A percentile compares a stretch with the other conserved stretches of the same genome.
These are phyloP conservation scores for Cyclotella kingstonii DNA, from an alignment of 108 stramenopile genomes.

Conservation along the genomic window DNA sequence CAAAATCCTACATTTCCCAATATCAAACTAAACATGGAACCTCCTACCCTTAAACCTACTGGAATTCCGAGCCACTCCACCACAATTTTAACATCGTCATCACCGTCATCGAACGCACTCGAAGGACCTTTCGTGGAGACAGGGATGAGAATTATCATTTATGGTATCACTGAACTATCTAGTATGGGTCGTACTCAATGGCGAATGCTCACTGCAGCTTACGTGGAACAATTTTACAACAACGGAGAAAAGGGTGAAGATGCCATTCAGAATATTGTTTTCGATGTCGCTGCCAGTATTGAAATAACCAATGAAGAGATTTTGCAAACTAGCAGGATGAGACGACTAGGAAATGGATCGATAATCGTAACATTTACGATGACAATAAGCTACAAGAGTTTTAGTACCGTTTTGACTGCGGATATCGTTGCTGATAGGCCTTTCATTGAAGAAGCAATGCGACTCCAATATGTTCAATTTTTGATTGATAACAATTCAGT, in stretches of 20 bases:
- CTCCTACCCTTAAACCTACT: not conserved
- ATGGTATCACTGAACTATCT: conserved; percentile 15
- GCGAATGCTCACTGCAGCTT: conserved; percentile 30
- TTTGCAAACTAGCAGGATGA: not conserved
- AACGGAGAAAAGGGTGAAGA: conserved; percentile 16
- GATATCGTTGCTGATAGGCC: conserved; percentile 28
- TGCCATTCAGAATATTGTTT: conserved; percentile 35
- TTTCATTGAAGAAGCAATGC: conserved; percentile 19
- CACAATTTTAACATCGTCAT: not conserved
- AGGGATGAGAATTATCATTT: conserved; percentile 26
- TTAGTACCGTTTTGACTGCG: conserved; percentile 11
- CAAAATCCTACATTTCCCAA: not conserved
- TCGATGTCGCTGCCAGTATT: conserved; percentile 28
- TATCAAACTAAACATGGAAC: not conserved
- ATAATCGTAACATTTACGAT: conserved; percentile 24
- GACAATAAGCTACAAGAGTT: conserved; percentile 22
- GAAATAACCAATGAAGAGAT: conserved; percentile 16
- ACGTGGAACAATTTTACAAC: conserved; percentile 34
- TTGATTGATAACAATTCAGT: conserved; percentile 20
- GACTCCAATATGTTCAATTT: conserved; percentile 9
- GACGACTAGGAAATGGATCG: conserved; percentile 5
- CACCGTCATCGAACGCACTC: conserved; percentile 14
- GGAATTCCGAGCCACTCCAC: not conserved
- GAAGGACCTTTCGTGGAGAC: conserved; percentile 27
- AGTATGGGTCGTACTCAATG: conserved; percentile 24